These are phyloP conservation scores for Ophiostoma perfectum DNA, from an alignment of 2,329 filamentous ascomycete species.

Conservation along the genomic window DNA sequence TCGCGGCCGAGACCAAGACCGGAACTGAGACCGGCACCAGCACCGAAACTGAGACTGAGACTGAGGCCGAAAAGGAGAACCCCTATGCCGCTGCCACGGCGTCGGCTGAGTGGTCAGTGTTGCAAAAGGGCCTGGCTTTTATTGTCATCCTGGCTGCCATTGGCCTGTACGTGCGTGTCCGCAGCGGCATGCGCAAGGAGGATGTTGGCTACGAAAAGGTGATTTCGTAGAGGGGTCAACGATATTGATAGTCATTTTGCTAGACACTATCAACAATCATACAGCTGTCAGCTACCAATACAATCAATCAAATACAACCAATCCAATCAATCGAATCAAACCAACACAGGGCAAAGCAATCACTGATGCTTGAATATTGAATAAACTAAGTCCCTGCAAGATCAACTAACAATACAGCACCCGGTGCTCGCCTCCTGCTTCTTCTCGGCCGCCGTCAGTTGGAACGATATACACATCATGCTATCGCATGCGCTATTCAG, in stretches of 20 bases:
- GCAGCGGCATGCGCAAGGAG: conserved; percentile 31
- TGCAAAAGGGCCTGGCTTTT: conserved; percentile 49
- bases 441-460: background rate
- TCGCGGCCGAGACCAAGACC: background rate
- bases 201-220: conserved; percentile 42
- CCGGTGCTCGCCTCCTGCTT: background rate
- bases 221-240: conserved; percentile 33
- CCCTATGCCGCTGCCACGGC: background rate
- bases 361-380: background rate
- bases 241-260: background rate
- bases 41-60: background rate
- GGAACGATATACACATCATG: background rate
- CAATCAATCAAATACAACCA: too few species aligned
- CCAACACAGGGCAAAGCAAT: background rate
- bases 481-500: background rate
- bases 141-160: conserved; percentile 44
- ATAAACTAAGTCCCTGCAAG: background rate
- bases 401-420: background rate
- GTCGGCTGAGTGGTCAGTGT: conserved; percentile 36
- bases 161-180: conserved; percentile 39
- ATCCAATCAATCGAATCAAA: too few species aligned
- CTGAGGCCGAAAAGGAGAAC: background rate
- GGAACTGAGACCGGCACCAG: too few species aligned
- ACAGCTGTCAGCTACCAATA: background rate
- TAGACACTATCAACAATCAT: background rate